A percentile compares a stretch with the other conserved stretches of the same genome.
Evolutionary conservation across 805 yeast species (phyloP).

Genomic region (Starmerella tilneyi): DNA sequence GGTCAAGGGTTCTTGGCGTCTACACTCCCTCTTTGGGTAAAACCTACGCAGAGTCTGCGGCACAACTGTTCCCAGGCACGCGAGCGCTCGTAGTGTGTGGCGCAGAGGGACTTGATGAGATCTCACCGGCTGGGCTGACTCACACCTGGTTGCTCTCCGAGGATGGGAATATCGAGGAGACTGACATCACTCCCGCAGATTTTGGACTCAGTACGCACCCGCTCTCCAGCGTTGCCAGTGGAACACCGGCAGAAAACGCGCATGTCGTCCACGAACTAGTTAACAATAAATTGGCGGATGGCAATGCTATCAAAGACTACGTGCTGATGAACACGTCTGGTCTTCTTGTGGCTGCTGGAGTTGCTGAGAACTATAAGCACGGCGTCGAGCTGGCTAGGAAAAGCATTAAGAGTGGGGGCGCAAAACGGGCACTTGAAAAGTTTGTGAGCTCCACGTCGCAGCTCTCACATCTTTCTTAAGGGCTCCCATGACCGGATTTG

Average conservation of each 20-base stretch:
- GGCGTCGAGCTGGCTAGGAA: constrained; percentile 68
- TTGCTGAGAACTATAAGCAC: constrained; percentile 52
- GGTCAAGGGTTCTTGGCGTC: constrained; percentile 82
- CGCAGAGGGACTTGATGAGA: constrained; percentile 81
- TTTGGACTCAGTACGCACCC: constrained; percentile 72
- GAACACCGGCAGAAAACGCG: constrained; percentile 84
- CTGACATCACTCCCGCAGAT: constrained; percentile 47
- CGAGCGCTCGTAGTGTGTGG: constrained; percentile 87
- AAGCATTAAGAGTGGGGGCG: constrained; percentile 58
- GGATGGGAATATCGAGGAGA: constrained; percentile 30
- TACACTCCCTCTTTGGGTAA: constrained; percentile 68
- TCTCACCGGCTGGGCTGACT: constrained; percentile 78
- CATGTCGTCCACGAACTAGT: constrained; percentile 41
- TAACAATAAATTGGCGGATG: constrained; percentile 35
- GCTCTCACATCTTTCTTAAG: too few species aligned
- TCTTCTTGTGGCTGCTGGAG: constrained; percentile 66
- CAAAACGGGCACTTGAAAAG: constrained; percentile 45
- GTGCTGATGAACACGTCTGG: constrained; percentile 87
- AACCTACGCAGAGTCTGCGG: constrained; percentile 74
- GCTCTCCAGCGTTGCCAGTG: constrained; percentile 58
- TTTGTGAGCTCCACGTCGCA: constrained; percentile 5
- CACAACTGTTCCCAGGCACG: constrained; percentile 40
- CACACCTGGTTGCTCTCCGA: constrained; percentile 63
- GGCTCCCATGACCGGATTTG: background rate
- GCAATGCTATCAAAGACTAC: constrained; percentile 68